phyloP scores from a whole-genome alignment of 2,329 filamentous ascomycete species.

The Fonsecaea nubica region DNA sequence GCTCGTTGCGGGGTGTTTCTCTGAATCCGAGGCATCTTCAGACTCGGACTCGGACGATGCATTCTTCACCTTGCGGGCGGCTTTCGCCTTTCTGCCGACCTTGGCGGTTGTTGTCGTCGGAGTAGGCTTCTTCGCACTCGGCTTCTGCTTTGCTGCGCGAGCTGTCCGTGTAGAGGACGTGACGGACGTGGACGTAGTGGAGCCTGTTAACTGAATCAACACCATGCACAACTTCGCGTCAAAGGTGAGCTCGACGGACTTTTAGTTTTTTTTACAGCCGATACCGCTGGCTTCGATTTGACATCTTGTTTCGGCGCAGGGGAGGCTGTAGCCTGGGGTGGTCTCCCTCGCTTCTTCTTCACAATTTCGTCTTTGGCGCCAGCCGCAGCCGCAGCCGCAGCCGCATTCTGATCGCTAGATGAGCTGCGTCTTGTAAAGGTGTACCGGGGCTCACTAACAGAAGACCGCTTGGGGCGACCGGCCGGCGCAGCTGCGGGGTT shows the following conservation, averaged over 20 bases:
- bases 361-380: slow-evolving; percentile 3
- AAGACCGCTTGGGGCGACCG: slow-evolving; percentile 35
- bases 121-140: not conserved
- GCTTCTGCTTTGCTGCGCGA: slow-evolving; percentile 3
- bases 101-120: not conserved
- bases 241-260: not conserved
- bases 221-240: not conserved
- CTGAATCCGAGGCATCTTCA: slow-evolving; percentile 5
- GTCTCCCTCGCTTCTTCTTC: slow-evolving; percentile 22
- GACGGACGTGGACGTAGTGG: not conserved
- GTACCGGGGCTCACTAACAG: slow-evolving; percentile 35
- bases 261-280: slow-evolving; percentile 3
- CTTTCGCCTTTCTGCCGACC: slow-evolving; percentile 14
- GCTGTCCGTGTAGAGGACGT: not conserved
- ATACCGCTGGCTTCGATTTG: not conserved
- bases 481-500: slow-evolving; percentile 11
- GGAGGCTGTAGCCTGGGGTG: slow-evolving; percentile 16
- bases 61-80: not conserved
- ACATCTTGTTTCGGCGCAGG: slow-evolving; percentile 8
- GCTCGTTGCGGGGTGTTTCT: slow-evolving; percentile 27
- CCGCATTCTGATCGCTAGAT: slow-evolving; percentile 20
- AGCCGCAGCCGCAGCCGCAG: not conserved
- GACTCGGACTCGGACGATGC: not conserved
- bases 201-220: slow-evolving; percentile 3
- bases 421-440: slow-evolving; percentile 21